Evolutionary conservation across 495 filamentous ascomycete genomes (phyloP).

Genomic region (Penicillium turbatum): DNA sequence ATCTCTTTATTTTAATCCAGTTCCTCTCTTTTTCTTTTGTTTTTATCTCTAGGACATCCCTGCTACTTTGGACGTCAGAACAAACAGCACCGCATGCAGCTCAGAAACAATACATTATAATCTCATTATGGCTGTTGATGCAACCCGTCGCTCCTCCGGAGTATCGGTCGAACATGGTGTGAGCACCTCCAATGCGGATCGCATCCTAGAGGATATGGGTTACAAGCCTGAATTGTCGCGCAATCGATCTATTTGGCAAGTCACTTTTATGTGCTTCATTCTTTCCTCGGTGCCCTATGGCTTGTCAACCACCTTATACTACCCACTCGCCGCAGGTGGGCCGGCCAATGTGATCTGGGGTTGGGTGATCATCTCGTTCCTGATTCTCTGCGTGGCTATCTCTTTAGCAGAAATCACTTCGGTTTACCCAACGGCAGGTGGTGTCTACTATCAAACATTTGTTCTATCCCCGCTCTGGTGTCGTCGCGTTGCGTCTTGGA

Average conservation of each 20-base stretch:
- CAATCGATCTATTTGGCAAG: slow-evolving; percentile 45
- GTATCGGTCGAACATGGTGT: slow-evolving; percentile 16
- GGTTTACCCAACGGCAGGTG: slow-evolving; percentile 60
- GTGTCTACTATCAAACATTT: slow-evolving; percentile 68
- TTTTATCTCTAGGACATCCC: neutral
- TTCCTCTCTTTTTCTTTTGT: slow-evolving; percentile 6
- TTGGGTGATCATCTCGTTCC: slow-evolving; percentile 57
- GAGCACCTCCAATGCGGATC: slow-evolving; percentile 19
- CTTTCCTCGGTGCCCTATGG: slow-evolving; percentile 56
- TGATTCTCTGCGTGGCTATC: slow-evolving; percentile 61
- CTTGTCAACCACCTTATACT: slow-evolving; percentile 59
- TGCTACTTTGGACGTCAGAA: neutral
- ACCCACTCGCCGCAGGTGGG: slow-evolving; percentile 56
- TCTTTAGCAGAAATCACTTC: slow-evolving; percentile 67
- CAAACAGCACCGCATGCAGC: slow-evolving; percentile 2
- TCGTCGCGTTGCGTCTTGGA: slow-evolving; percentile 57
- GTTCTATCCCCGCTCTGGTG: slow-evolving; percentile 48
- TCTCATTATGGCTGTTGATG: slow-evolving; percentile 12
- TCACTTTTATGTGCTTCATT: slow-evolving; percentile 40
- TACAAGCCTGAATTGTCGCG: slow-evolving; percentile 53
- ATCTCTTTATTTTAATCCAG: slow-evolving; percentile 1
- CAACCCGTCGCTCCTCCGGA: slow-evolving; percentile 16
- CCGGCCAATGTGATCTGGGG: slow-evolving; percentile 62
- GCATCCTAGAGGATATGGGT: slow-evolving; percentile 40
- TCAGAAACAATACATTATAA: neutral